Conservation (phyloP, 2,329 filamentous ascomycete species). For the Sporothrix mexicana region DNA sequence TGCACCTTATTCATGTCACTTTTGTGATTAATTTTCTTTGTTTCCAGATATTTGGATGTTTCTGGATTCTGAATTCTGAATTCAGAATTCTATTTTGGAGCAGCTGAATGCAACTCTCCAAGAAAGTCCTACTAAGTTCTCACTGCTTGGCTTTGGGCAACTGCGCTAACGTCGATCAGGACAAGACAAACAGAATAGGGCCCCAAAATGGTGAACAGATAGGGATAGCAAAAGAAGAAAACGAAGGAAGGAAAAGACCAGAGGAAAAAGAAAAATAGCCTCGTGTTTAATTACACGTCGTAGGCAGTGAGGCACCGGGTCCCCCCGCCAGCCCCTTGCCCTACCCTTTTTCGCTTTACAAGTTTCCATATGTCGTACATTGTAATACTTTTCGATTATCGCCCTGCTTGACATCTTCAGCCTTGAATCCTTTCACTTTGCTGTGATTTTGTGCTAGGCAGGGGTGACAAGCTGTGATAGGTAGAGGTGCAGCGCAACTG, state of each 20-base stretch:
- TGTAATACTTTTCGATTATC: not conserved
- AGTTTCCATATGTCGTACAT: not conserved
- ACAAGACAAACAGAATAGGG: not conserved
- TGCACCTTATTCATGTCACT: not conserved
- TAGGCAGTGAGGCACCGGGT: not conserved
- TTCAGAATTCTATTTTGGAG: too few relatives aligned
- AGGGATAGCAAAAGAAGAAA: not conserved
- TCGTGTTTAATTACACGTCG: slow-evolving; percentile 10
- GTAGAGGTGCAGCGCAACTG: too few relatives aligned
- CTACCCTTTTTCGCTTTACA: not conserved
- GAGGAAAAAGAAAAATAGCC: not conserved
- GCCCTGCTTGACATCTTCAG: not conserved
- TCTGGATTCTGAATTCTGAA: not conserved
- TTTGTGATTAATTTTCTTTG: not conserved
- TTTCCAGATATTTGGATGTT: not conserved
- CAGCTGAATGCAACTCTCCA: too few relatives aligned
- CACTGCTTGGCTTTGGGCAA: not conserved
- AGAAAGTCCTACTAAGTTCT: too few relatives aligned
- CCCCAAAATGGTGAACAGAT: too few relatives aligned
- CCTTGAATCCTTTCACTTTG: not conserved
- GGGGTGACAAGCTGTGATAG: not conserved
- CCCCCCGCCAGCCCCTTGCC: not conserved
- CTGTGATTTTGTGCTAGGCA: not conserved
- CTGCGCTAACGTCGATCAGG: not conserved
- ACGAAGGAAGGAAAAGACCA: not conserved